Percentiles rank a stretch among this genome's conserved stretches.
Evolutionary conservation across 306 rosid genomes (phyloP).

Genomic region (Prunus armeniaca): DNA sequence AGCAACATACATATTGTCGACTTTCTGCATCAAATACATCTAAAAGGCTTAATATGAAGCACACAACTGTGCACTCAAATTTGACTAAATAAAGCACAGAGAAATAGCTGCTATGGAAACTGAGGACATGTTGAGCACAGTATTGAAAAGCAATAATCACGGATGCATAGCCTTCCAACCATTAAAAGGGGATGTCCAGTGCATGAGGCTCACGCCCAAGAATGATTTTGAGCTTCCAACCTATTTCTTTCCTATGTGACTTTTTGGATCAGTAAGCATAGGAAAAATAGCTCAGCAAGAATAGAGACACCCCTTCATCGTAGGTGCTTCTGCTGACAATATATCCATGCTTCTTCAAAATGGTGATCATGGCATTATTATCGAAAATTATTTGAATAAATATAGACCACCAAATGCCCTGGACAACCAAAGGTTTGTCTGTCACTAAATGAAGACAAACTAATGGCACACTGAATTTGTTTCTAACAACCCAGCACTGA

Average conservation of each 20-base stretch:
- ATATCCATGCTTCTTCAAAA: neutral
- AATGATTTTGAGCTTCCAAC: neutral
- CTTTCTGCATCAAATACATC: slow-evolving; percentile 55
- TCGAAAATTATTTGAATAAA: neutral
- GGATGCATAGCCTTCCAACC: neutral
- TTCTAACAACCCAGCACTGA: neutral
- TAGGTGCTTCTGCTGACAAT: neutral
- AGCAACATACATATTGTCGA: slow-evolving; percentile 81
- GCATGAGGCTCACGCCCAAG: neutral
- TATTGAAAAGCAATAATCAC: neutral
- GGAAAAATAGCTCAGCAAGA: neutral
- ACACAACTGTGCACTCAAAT: neutral
- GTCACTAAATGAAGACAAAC: neutral
- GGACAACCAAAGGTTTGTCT: neutral
- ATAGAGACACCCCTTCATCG: neutral
- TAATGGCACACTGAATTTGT: neutral
- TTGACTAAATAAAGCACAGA: slow-evolving; percentile 13
- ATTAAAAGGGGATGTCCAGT: neutral
- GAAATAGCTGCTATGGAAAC: slow-evolving; percentile 3
- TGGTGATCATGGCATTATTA: neutral
- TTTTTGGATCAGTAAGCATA: neutral
- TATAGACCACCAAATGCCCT: neutral
- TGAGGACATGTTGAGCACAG: neutral
- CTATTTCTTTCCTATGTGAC: neutral
- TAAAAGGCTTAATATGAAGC: slow-evolving; percentile 7